A percentile compares a stretch with the other conserved stretches of the same genome.
Evolutionary conservation across 1,284 basidiomycete species (phyloP).

Genomic region (Singerocomus rubriflavus): DNA sequence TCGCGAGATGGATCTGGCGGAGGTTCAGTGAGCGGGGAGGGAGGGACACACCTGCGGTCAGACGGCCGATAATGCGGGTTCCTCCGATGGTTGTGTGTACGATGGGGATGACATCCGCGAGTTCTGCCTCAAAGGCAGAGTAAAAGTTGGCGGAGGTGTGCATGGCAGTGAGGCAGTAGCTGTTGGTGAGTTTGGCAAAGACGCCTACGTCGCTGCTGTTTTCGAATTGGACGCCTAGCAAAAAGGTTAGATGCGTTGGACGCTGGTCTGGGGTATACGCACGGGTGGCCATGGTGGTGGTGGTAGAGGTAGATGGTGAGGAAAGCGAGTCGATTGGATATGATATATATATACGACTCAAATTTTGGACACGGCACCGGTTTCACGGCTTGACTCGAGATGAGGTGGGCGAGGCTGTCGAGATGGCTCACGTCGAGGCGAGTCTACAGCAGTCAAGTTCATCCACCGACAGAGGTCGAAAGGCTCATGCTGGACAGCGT

Average conservation of each 20-base stretch:
- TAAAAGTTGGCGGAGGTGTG: constrained; percentile 98
- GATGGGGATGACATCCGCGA: constrained; percentile 92
- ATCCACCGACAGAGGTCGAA: constrained; percentile 40
- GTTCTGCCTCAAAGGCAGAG: constrained; percentile 94
- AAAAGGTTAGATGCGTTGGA: constrained; percentile 1
- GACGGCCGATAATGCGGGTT: constrained; percentile 89
- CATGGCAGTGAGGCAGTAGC: constrained; percentile 89
- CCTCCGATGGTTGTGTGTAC: constrained; percentile 97
- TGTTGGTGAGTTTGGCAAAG: constrained; percentile 94
- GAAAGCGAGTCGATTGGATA: background rate
- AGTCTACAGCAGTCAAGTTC: background rate
- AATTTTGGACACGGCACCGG: background rate
- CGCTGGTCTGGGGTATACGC: constrained; percentile 26
- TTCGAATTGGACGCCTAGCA: constrained; percentile 88
- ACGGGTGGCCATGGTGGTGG: constrained; percentile 62
- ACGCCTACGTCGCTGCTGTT: constrained; percentile 97
- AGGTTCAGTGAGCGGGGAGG: fast-evolving
- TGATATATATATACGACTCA: background rate
- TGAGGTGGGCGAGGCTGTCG: background rate
- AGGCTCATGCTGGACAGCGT: constrained; percentile 65
- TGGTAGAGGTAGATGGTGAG: background rate
- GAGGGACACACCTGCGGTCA: constrained; percentile 76
- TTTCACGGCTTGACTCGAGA: background rate
- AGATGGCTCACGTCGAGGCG: background rate
- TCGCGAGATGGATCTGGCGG: background rate